phyloP scores from a whole-genome alignment of 83 land plant species.

The Larix sibirica region DNA sequence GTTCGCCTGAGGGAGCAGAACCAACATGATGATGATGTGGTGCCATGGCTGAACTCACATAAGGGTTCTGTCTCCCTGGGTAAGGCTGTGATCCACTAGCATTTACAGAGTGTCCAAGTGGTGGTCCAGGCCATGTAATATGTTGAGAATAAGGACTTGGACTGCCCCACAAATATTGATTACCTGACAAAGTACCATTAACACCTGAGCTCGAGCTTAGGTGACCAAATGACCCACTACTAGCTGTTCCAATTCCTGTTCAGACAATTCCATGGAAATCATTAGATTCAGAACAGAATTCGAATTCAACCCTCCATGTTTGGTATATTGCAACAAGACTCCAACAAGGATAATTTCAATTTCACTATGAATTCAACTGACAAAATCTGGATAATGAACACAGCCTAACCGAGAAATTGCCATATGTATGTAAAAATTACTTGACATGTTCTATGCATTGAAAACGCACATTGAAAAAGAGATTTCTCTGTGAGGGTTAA shows the following conservation, averaged over 20 bases:
- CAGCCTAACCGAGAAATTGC: background rate
- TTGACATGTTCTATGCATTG: background rate
- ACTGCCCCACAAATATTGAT: slow-evolving; percentile 76
- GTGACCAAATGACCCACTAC: slow-evolving; percentile 32
- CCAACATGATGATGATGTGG: slow-evolving; percentile 58
- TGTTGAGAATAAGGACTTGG: slow-evolving; percentile 36
- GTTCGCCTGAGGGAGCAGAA: slow-evolving; percentile 70
- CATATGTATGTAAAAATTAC: background rate
- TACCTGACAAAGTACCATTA: slow-evolving; percentile 46
- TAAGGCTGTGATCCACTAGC: slow-evolving; percentile 33
- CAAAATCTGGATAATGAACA: too few species aligned
- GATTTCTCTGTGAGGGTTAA: background rate
- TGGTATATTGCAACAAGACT: background rate
- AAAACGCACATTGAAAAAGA: background rate
- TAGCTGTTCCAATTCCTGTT: slow-evolving; percentile 2
- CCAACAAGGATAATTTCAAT: background rate
- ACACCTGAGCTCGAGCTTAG: slow-evolving; percentile 44
- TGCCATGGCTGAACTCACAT: slow-evolving; percentile 27
- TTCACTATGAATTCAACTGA: too few species aligned
- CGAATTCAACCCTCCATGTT: background rate
- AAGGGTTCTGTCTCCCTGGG: slow-evolving; percentile 36
- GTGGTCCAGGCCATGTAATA: slow-evolving; percentile 32
- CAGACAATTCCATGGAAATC: background rate
- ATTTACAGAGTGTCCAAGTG: slow-evolving; percentile 32
- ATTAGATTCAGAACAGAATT: background rate